Evolutionary conservation across 805 yeast genomes (phyloP).

Genomic region (Myxozyma neglecta): DNA sequence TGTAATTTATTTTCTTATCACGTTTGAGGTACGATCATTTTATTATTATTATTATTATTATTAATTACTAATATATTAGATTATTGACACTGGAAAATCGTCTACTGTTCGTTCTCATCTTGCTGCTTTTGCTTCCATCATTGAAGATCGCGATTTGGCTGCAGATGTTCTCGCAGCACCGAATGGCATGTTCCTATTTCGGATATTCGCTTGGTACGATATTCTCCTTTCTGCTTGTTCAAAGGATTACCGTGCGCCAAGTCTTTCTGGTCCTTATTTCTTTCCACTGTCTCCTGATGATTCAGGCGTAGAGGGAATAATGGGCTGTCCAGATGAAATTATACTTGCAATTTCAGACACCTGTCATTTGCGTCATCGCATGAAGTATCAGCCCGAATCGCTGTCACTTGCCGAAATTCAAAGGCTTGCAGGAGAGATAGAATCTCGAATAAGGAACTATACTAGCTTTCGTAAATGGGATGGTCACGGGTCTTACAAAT

Average conservation of each 20-base stretch:
- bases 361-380: constrained; percentile 19
- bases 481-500: constrained; percentile 25
- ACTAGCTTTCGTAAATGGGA: constrained; percentile 20
- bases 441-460: constrained; percentile 24
- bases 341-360: constrained; percentile 28
- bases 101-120: constrained; percentile 28
- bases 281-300: constrained; percentile 22
- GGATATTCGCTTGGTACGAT: constrained; percentile 31
- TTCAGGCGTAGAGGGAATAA: constrained; percentile 23
- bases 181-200: constrained; percentile 27
- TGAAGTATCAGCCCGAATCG: constrained; percentile 19
- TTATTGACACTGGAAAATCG: constrained; percentile 25
- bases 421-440: constrained; percentile 18
- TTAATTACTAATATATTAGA: neutral
- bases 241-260: constrained; percentile 26
- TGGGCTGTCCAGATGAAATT: constrained; percentile 31
- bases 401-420: constrained; percentile 26
- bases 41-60: neutral
- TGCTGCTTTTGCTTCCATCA: constrained; percentile 27
- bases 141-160: constrained; percentile 27
- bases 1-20: constrained; percentile 26
- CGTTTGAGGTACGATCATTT: constrained; percentile 16
- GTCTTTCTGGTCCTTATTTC: constrained; percentile 25
- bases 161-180: constrained; percentile 26
- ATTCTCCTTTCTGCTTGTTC: constrained; percentile 24